Base-by-base conservation (phyloP, 352 stramenopile species). In the Pythium apleroticum region DNA sequence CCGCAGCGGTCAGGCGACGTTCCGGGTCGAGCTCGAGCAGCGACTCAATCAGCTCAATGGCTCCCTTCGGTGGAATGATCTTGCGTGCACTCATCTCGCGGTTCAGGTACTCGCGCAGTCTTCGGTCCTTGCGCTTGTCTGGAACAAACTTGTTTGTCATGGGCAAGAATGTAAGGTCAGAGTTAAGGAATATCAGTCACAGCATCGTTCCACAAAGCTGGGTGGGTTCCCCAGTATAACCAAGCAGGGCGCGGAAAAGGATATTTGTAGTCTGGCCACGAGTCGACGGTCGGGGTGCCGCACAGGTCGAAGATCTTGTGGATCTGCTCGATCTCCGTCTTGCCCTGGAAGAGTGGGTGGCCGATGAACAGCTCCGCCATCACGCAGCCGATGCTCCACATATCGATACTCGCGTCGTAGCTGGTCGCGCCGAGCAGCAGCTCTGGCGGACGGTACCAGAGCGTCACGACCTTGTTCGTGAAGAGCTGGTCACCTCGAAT, bases 401-500 rank as follows among this genome's bases (percentile, higher is more conserved):
- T 97, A 71, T 98, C 96, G 43, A 98, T 97, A 37, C 80, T 97
- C 8, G 86, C 84, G 37, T 96, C 89, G 72, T 98, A 98, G 57
- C 78, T 89, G 1, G 93, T 98, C n/a, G 84, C 93, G 9, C 95
- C 93, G 12, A 98, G 80, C 24, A 98, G 74, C 4, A 98, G 81
- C 74, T 98, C 96, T 0, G 96, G 96, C 4, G 94, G 84, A 0
- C 96, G 83, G 66, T 98, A 98, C 96, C 96, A 98, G 10, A 97
- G 73, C 30, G 96, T 98, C 14, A 98, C 95, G 3, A 98, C 96
- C 64, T 98, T 98, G 86, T 98, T 98, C 12, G 94, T 98, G 60
- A 95, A 96, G 9, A 92, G 71, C 61, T 94, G 83, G 49, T 96
- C 88, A 27, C 86, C 88, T 30, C 82, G 82, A 61, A 95, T 88